Percentiles rank a stretch among this genome's conserved stretches.
Conservation (phyloP, 306 rosid genomes). For the Quillaja saponaria region DNA sequence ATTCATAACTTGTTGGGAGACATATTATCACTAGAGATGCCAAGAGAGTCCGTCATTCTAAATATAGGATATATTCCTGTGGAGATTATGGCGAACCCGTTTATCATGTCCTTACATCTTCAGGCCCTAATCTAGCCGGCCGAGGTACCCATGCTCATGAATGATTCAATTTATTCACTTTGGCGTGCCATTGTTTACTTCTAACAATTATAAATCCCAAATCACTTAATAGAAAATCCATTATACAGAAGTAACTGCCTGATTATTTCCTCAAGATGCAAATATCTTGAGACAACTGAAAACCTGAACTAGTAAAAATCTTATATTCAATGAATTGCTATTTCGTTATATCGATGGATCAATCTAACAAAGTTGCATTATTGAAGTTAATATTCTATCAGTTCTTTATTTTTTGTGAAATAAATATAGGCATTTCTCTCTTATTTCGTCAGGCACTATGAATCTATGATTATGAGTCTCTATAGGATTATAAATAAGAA, state of each 20-base stretch:
- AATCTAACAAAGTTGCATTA: no score
- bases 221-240: no score
- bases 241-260: slow-evolving; percentile 1
- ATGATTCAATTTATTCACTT: background rate
- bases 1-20: slow-evolving; percentile 50
- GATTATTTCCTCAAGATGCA: slow-evolving; percentile 8
- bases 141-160: slow-evolving; percentile 14
- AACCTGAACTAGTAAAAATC: no score
- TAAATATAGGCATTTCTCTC: no score
- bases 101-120: slow-evolving; percentile 5
- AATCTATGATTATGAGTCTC: no score
- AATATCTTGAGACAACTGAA: slow-evolving; percentile 6
- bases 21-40: slow-evolving; percentile 63
- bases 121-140: background rate
- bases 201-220: background rate
- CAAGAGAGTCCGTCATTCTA: slow-evolving; percentile 65
- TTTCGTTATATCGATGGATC: slow-evolving; percentile 8
- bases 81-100: slow-evolving; percentile 59
- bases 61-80: slow-evolving; percentile 63
- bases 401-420: no score
- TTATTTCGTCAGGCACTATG: no score
- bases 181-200: background rate
- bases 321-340: background rate
- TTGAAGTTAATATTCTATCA: no score
- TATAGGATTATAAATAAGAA: no score